Evolutionary conservation across 139 green algal genomes (phyloP).

Genomic region (Tetradesmus lagerheimii): DNA sequence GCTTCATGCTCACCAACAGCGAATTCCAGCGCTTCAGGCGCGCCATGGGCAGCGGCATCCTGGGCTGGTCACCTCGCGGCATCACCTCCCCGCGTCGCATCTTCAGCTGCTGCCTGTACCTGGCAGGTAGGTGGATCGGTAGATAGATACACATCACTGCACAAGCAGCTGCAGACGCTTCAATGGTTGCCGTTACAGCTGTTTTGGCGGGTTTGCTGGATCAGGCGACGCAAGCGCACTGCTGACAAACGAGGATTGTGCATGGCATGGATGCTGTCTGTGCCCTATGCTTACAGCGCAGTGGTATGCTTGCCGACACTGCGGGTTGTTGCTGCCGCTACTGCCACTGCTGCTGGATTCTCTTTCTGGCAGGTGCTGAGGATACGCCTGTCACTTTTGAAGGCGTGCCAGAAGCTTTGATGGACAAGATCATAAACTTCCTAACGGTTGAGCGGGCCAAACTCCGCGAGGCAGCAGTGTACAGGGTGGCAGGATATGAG

Average conservation of each 20-base stretch:
- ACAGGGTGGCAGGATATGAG: constrained; percentile 46
- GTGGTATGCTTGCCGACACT: not conserved
- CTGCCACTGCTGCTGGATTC: not conserved
- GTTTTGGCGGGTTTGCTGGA: no score
- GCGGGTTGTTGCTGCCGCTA: not conserved
- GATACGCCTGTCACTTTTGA: constrained; percentile 58
- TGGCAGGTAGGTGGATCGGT: constrained; percentile 8
- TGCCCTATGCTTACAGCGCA: not conserved
- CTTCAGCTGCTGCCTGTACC: constrained; percentile 20
- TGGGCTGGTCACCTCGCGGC: constrained; percentile 47
- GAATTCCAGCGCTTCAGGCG: constrained; percentile 51
- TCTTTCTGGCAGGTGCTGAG: constrained; percentile 14
- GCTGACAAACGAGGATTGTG: no score
- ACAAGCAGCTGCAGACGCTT: not conserved
- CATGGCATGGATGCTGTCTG: no score
- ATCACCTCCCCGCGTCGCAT: constrained; percentile 12
- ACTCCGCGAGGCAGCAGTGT: constrained; percentile 58
- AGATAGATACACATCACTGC: not conserved
- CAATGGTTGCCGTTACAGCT: no score
- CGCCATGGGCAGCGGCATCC: constrained; percentile 50
- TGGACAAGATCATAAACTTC: constrained; percentile 63
- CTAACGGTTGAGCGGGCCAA: constrained; percentile 54
- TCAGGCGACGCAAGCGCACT: no score
- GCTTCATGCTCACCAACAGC: constrained; percentile 52
- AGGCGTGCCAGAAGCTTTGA: constrained; percentile 61